Evolutionary conservation across 2,329 filamentous ascomycete species (phyloP).

Genomic region (Beauveria medogensis): DNA sequence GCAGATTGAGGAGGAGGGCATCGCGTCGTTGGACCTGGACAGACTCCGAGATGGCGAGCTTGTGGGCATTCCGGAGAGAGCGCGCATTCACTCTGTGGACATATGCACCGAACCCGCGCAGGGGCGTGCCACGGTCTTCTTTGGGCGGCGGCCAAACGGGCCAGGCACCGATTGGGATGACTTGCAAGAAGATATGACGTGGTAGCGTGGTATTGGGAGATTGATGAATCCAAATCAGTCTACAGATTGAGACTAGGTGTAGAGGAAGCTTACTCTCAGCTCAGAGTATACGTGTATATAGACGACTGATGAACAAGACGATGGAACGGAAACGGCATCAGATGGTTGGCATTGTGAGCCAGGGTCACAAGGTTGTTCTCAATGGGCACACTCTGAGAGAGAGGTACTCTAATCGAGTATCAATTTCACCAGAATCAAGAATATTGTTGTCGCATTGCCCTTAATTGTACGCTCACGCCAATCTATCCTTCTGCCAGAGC

Average conservation of each 20-base stretch:
- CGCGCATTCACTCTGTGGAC: slow-evolving; percentile 10
- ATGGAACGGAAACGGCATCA: no score
- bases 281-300: no score
- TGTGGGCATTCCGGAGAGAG: slow-evolving; percentile 11
- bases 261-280: no score
- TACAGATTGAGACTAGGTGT: no score
- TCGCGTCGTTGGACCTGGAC: slow-evolving; percentile 1
- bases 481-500: background rate
- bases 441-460: no score
- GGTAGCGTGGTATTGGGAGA: background rate
- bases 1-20: slow-evolving; percentile 12
- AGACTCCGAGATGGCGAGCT: slow-evolving; percentile 13
- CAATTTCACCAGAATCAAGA: no score
- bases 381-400: no score
- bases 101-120: slow-evolving; percentile 7
- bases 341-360: no score
- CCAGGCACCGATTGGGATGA: slow-evolving; percentile 2
- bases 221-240: rapidly evolving
- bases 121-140: background rate
- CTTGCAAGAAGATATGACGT: slow-evolving; percentile 3
- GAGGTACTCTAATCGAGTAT: no score
- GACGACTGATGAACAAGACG: no score
- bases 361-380: no score
- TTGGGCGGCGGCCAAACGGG: slow-evolving; percentile 3
- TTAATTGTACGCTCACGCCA: no score